Evolutionary conservation across 305 asterid species (phyloP).

Genomic region (Nicotiana rustica): DNA sequence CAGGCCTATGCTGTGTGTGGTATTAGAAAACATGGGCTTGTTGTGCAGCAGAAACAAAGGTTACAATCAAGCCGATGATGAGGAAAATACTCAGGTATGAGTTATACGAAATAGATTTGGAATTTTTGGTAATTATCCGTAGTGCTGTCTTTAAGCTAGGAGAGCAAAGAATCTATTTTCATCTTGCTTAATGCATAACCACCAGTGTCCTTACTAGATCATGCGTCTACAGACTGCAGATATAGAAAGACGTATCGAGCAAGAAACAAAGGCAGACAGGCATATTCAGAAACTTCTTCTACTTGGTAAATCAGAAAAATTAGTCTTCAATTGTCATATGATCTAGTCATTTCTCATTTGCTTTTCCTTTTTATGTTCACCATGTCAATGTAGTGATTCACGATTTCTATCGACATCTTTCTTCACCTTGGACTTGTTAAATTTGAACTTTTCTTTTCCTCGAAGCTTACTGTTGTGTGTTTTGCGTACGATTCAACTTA

Average conservation of each 20-base stretch:
- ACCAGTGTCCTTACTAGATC: constrained; percentile 25
- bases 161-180: constrained; percentile 14
- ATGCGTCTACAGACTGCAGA: constrained; percentile 79
- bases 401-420: not conserved
- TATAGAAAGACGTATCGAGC: constrained; percentile 95
- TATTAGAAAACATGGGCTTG: constrained; percentile 75
- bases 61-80: constrained; percentile 69
- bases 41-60: constrained; percentile 89
- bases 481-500: constrained; percentile 6
- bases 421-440: not conserved
- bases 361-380: constrained; percentile 1
- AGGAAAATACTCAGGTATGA: constrained; percentile 84
- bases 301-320: constrained; percentile 62
- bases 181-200: not conserved
- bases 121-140: constrained; percentile 12
- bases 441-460: constrained; percentile 23
- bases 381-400: constrained; percentile 26
- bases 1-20: constrained; percentile 58
- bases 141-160: constrained; percentile 12
- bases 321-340: not conserved
- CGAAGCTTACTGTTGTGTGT: not conserved
- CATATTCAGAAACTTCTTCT: constrained; percentile 96
- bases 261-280: constrained; percentile 91
- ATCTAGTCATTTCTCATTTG: constrained; percentile 1
- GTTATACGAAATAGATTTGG: constrained; percentile 31